Conservation (phyloP, 345 rosid species). For the Cardamine chenopodiifolia region DNA sequence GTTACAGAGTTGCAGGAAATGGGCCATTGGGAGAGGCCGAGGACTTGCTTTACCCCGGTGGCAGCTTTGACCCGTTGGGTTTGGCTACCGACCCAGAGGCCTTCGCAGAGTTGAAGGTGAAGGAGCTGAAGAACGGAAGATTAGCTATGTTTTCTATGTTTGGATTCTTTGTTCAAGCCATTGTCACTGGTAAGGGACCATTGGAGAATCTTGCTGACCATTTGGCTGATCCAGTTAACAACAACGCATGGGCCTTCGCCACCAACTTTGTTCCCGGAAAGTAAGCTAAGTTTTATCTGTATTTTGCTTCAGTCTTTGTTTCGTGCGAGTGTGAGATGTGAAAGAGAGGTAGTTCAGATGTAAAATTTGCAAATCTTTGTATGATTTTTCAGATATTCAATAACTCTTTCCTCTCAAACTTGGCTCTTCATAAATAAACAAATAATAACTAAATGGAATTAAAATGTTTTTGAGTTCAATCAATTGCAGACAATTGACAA, state of each 20-base stretch:
- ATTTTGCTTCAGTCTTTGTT: constrained; percentile 35
- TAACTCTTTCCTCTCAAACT: constrained; percentile 27
- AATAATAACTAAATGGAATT: neutral
- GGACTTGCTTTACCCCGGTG: constrained; percentile 52
- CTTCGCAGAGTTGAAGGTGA: constrained; percentile 54
- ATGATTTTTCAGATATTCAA: constrained; percentile 18
- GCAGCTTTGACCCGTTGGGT: constrained; percentile 56
- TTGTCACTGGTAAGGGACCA: constrained; percentile 56
- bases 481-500: neutral
- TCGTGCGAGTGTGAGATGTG: constrained; percentile 23
- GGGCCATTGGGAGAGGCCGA: constrained; percentile 54
- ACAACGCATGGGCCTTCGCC: constrained; percentile 61
- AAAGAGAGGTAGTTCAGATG: constrained; percentile 34
- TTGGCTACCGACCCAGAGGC: constrained; percentile 54
- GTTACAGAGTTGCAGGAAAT: constrained; percentile 64
- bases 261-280: constrained; percentile 62
- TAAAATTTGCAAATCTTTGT: constrained; percentile 32
- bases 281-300: constrained; percentile 35
- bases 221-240: constrained; percentile 55
- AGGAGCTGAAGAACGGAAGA: constrained; percentile 54
- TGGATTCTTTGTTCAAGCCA: constrained; percentile 63
- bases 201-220: constrained; percentile 54
- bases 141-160: constrained; percentile 62
- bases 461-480: neutral
- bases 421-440: neutral